Percentiles rank a stretch among this genome's conserved stretches.
phyloP scores from a whole-genome alignment of 345 rosid genomes.

The Anastatica hierochuntica region DNA sequence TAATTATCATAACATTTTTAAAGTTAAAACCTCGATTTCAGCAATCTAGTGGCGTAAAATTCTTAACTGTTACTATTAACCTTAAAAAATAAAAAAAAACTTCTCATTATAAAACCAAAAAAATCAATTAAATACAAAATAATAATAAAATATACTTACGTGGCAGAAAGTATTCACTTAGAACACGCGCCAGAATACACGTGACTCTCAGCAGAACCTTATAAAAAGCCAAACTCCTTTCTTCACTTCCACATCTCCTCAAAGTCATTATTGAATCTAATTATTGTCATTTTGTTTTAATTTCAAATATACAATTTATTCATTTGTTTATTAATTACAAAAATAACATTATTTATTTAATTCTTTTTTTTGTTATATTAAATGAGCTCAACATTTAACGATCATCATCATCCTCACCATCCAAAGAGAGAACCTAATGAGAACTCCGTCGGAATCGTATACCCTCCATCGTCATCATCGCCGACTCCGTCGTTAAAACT shows the following conservation, averaged over 20 bases:
- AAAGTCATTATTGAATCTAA: not conserved
- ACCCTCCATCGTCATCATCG: constrained; percentile 13
- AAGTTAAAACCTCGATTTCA: constrained; percentile 2
- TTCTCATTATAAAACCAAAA: not conserved
- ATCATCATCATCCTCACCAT: constrained; percentile 17
- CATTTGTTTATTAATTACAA: not conserved
- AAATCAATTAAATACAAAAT: not conserved
- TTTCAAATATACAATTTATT: not conserved
- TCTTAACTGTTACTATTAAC: constrained; percentile 11
- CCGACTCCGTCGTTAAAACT: constrained; percentile 18
- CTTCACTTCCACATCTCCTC: not conserved
- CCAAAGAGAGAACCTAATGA: constrained; percentile 19
- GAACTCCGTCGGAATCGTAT: not conserved
- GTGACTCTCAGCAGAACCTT: constrained; percentile 1
- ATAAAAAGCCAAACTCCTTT: constrained; percentile 12
- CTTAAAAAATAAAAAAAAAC: not conserved
- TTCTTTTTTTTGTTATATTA: not conserved
- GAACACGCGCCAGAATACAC: constrained; percentile 1
- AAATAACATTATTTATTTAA: not conserved
- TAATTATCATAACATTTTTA: not conserved
- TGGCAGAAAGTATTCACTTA: constrained; percentile 1
- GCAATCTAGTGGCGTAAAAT: constrained; percentile 21
- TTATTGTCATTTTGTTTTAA: constrained; percentile 2
- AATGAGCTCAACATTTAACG: constrained; percentile 19
- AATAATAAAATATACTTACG: not conserved